These are phyloP conservation scores for Phialophora macrospora DNA, from an alignment of 2,329 filamentous ascomycete species.

Conservation along the genomic window DNA sequence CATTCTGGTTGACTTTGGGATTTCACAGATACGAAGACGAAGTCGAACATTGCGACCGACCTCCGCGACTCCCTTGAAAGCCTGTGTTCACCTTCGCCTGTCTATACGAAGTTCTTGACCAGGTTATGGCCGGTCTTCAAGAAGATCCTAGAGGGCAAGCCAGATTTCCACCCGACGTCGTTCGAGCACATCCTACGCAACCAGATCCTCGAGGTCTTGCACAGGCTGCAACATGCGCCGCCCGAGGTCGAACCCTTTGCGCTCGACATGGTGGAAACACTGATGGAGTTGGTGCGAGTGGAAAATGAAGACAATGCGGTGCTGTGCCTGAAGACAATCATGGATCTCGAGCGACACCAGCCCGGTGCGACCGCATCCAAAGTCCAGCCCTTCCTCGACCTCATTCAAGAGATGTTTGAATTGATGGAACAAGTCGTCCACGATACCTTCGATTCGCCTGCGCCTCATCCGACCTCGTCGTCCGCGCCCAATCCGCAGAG, in stretches of 20 bases:
- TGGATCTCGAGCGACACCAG: slow-evolving; percentile 94
- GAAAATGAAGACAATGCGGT: slow-evolving; percentile 99
- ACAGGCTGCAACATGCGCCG: slow-evolving; percentile 77
- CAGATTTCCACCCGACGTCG: slow-evolving; percentile 88
- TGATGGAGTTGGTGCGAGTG: slow-evolving; percentile 83
- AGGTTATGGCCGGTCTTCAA: slow-evolving; percentile 90
- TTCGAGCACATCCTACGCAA: slow-evolving; percentile 93
- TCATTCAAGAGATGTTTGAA: slow-evolving; percentile 96
- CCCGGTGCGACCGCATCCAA: slow-evolving; percentile 78
- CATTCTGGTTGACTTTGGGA: slow-evolving; percentile 17
- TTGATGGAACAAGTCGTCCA: slow-evolving; percentile 93
- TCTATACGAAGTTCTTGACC: slow-evolving; percentile 80
- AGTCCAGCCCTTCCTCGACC: slow-evolving; percentile 84
- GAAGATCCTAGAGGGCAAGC: slow-evolving; percentile 79
- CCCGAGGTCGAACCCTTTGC: slow-evolving; percentile 88
- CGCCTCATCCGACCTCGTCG: slow-evolving; percentile 46
- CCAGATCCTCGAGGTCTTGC: slow-evolving; percentile 90
- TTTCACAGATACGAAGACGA: slow-evolving; percentile 73
- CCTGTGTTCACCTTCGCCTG: slow-evolving; percentile 76
- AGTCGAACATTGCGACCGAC: slow-evolving; percentile 79
- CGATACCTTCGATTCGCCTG: slow-evolving; percentile 86
- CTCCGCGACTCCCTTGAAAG: slow-evolving; percentile 87
- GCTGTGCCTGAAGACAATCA: slow-evolving; percentile 97
- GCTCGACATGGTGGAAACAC: slow-evolving; percentile 82
- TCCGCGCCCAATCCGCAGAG: slow-evolving; percentile 57